A percentile compares a stretch with the other conserved stretches of the same genome.
phyloP scores from a whole-genome alignment of 176 grass and related monocot genomes.

The Tillandsia fasciculata region DNA sequence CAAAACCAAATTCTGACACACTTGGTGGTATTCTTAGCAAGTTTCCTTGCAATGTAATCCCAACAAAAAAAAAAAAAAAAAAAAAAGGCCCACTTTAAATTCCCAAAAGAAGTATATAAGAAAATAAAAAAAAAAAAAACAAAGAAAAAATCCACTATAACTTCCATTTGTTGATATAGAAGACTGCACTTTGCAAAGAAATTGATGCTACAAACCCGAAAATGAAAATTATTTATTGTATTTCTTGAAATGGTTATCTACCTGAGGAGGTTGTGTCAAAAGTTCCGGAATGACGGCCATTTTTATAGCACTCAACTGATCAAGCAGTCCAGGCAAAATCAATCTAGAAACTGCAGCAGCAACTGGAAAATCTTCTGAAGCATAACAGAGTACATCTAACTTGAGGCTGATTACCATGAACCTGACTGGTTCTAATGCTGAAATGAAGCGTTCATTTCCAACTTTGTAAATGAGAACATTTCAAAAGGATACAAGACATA shows the following conservation, averaged over 20 bases:
- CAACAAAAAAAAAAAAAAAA: too few species aligned
- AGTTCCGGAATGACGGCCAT: slow-evolving; percentile 36
- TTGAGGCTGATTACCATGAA: slow-evolving; percentile 47
- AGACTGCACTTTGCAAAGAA: neutral
- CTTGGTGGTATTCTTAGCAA: too few species aligned
- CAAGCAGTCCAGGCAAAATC: slow-evolving; percentile 65
- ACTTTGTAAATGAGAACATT: slow-evolving; percentile 1
- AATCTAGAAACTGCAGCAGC: slow-evolving; percentile 51
- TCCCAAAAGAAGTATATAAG: too few species aligned
- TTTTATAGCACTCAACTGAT: slow-evolving; percentile 61
- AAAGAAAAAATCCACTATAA: too few species aligned
- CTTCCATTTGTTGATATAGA: too few species aligned
- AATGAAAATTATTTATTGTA: neutral
- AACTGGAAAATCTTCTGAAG: slow-evolving; percentile 47
- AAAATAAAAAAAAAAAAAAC: too few species aligned
- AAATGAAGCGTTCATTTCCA: slow-evolving; percentile 21
- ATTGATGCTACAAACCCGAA: neutral
- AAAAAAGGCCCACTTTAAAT: too few species aligned
- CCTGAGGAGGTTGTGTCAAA: slow-evolving; percentile 48
- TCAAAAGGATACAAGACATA: slow-evolving; percentile 17
- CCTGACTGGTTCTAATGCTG: slow-evolving; percentile 49
- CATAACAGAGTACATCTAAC: slow-evolving; percentile 83
- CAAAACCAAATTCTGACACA: neutral
- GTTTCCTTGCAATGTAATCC: too few species aligned
- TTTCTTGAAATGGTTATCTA: slow-evolving; percentile 24